Percentiles rank a stretch among this genome's conserved stretches.
Conservation (phyloP, 169 alveolate genomes). For the Eimeria tenella region DNA sequence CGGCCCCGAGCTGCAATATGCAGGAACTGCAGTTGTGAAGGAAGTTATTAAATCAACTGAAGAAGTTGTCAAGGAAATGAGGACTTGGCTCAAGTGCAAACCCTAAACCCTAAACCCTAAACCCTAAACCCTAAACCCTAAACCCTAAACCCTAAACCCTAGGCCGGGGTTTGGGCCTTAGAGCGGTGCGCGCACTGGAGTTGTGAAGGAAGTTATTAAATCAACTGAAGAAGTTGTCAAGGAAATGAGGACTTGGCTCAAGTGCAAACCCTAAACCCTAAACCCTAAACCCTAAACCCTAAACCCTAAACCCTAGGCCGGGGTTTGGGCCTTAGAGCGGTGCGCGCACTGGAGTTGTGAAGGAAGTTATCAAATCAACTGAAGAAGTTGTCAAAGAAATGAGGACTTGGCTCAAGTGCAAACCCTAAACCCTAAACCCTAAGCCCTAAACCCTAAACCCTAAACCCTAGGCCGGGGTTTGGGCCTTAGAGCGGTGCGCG, state of each 20-base stretch:
- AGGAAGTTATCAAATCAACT: slow-evolving; percentile 60
- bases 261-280: no score
- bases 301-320: no score
- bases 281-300: no score
- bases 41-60: slow-evolving; percentile 66
- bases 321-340: no score
- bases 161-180: no score
- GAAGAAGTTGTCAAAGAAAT: slow-evolving; percentile 76
- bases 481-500: no score
- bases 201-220: slow-evolving; percentile 35
- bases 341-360: slow-evolving; percentile 50
- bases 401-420: slow-evolving; percentile 75
- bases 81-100: slow-evolving; percentile 67
- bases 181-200: no score
- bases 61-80: slow-evolving; percentile 77
- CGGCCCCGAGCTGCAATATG: slow-evolving; percentile 15
- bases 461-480: no score
- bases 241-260: slow-evolving; percentile 74
- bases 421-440: no score
- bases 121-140: background rate
- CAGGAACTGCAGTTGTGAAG: slow-evolving; percentile 38
- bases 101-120: background rate
- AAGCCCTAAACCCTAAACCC: no score
- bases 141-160: no score
- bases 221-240: slow-evolving; percentile 69